Evolutionary conservation across 306 rosid species (phyloP).

Genomic region (Fagus sylvatica): DNA sequence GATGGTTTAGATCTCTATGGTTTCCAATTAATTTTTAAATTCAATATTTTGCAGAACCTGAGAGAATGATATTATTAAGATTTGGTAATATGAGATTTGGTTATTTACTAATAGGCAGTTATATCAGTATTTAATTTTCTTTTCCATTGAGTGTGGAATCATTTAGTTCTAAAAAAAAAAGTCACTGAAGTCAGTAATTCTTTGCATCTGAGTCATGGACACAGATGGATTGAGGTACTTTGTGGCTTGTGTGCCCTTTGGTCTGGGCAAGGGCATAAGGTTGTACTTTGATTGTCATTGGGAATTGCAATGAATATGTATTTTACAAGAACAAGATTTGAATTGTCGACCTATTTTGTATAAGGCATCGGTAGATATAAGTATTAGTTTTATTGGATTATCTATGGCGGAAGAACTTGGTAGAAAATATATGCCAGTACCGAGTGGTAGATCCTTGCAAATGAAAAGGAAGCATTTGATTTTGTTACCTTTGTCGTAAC

Average conservation of each 20-base stretch:
- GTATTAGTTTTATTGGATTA: background rate
- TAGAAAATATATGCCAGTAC: background rate
- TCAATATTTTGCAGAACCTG: background rate
- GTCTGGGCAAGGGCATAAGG: background rate
- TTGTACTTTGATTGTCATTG: background rate
- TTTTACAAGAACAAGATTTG: background rate
- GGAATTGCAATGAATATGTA: background rate
- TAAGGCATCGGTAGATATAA: background rate
- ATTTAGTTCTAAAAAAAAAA: background rate
- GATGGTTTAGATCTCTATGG: background rate
- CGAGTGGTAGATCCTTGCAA: background rate
- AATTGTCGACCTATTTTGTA: background rate
- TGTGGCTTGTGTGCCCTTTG: background rate
- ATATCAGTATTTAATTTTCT: background rate
- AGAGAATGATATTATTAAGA: background rate
- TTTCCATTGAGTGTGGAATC: background rate
- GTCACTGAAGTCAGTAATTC: background rate
- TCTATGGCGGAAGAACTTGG: background rate
- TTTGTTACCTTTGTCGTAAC: background rate
- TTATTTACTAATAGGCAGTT: conserved; percentile 4
- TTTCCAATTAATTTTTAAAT: background rate
- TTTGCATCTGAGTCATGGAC: background rate
- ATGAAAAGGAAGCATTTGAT: background rate
- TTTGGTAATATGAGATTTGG: background rate
- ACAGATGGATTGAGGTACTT: background rate